Evolutionary conservation across 768 basidiomycete species (phyloP).

Genomic region (Ramaria rubella): DNA sequence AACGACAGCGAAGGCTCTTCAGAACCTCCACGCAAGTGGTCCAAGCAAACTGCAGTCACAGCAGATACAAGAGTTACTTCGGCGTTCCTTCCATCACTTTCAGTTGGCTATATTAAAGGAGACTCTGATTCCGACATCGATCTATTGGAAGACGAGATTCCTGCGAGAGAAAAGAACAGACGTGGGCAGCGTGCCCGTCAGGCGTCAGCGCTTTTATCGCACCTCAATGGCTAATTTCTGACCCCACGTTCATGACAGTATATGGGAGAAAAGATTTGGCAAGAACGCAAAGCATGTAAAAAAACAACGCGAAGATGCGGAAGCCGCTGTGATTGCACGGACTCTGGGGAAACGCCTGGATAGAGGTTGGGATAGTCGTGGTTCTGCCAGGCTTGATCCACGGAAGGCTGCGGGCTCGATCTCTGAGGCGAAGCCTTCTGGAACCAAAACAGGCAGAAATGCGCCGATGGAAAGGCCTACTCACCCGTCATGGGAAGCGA

Average conservation of each 20-base stretch:
- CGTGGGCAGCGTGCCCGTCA: slow-evolving; percentile 90
- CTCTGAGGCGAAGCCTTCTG: neutral
- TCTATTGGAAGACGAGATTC: slow-evolving; percentile 47
- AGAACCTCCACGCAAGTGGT: slow-evolving; percentile 13
- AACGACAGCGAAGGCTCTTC: slow-evolving; percentile 17
- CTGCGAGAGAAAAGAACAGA: slow-evolving; percentile 71
- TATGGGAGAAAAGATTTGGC: slow-evolving; percentile 98
- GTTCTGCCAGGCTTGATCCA: neutral
- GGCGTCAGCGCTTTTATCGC: slow-evolving; percentile 57
- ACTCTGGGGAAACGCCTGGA: slow-evolving; percentile 2
- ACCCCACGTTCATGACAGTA: slow-evolving; percentile 41
- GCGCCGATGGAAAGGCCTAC: slow-evolving; percentile 38
- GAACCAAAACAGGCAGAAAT: neutral
- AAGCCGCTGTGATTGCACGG: slow-evolving; percentile 12
- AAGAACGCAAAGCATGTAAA: slow-evolving; percentile 87
- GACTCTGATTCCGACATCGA: slow-evolving; percentile 77
- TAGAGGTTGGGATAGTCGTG: neutral
- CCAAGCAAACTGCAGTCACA: slow-evolving; percentile 13
- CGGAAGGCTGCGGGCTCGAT: too few species aligned
- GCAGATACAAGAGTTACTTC: slow-evolving; percentile 30
- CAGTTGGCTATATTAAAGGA: slow-evolving; percentile 78
- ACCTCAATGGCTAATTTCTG: slow-evolving; percentile 2
- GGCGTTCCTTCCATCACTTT: slow-evolving; percentile 82
- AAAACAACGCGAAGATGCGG: slow-evolving; percentile 35
- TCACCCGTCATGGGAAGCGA: slow-evolving; percentile 98